phyloP scores from a whole-genome alignment of 768 basidiomycete genomes.

The Calocera viscosa region DNA sequence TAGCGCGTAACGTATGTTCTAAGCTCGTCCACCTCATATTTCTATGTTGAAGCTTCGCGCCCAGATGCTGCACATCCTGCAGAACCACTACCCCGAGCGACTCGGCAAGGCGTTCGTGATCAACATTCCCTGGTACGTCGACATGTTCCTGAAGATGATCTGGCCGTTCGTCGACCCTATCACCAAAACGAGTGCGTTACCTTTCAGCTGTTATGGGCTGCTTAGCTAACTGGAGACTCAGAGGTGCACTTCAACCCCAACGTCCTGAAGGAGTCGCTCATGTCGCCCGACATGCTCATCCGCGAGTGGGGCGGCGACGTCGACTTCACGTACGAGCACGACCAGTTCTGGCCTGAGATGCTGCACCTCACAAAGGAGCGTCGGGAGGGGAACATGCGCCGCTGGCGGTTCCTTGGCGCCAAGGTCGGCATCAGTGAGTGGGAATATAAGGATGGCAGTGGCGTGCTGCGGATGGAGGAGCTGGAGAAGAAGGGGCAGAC shows the following conservation, averaged over 20 bases:
- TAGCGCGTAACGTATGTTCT: conserved; percentile 29
- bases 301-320: conserved; percentile 52
- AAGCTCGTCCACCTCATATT: not conserved
- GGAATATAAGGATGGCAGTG: conserved; percentile 46
- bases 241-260: conserved; percentile 29
- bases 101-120: conserved; percentile 60
- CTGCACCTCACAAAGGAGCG: conserved; percentile 43
- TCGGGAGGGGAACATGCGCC: conserved; percentile 37
- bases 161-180: conserved; percentile 73
- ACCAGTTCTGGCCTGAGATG: conserved; percentile 60
- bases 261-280: conserved; percentile 51
- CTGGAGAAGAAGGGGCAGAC: not conserved
- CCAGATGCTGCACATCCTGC: conserved; percentile 50
- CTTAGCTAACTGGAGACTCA: conserved; percentile 54
- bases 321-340: conserved; percentile 62
- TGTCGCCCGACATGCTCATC: conserved; percentile 57
- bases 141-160: conserved; percentile 64
- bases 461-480: not conserved
- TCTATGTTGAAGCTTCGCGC: conserved; percentile 14
- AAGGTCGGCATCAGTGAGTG: conserved; percentile 64
- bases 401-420: conserved; percentile 59
- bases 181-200: conserved; percentile 31
- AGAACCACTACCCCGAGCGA: conserved; percentile 77
- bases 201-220: not conserved
- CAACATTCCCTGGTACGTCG: conserved; percentile 69